phyloP scores from a whole-genome alignment of 345 rosid genomes.

The Conringia planisiliqua region DNA sequence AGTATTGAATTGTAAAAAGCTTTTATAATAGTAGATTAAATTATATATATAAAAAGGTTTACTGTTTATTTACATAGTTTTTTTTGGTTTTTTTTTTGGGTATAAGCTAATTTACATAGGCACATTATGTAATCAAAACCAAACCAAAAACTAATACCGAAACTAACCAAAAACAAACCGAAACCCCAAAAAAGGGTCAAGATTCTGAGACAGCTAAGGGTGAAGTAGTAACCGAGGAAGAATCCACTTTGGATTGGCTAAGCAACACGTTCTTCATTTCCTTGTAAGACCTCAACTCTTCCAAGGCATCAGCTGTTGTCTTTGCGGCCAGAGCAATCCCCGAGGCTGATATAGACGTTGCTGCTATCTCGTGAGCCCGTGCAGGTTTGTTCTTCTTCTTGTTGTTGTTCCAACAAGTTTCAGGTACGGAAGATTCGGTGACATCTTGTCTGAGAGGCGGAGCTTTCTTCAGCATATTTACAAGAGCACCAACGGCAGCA shows the following conservation, averaged over 20 bases:
- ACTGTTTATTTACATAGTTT: background rate
- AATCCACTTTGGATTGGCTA: constrained; percentile 33
- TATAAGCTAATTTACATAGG: constrained; percentile 17
- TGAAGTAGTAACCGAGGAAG: constrained; percentile 20
- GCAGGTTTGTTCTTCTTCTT: constrained; percentile 9
- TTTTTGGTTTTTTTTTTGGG: background rate
- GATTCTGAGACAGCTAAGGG: constrained; percentile 26
- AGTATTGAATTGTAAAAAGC: background rate
- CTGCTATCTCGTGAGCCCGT: constrained; percentile 27
- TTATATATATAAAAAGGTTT: background rate
- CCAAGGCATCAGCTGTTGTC: constrained; percentile 87
- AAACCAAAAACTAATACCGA: background rate
- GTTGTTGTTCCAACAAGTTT: constrained; percentile 24
- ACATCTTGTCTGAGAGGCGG: constrained; percentile 73
- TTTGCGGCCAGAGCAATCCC: constrained; percentile 40
- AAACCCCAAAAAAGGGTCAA: constrained; percentile 9
- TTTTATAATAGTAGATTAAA: background rate
- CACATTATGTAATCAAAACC: background rate
- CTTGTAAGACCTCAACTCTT: constrained; percentile 72
- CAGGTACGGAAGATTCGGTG: constrained; percentile 35
- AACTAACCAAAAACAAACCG: background rate
- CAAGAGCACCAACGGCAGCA: constrained; percentile 92
- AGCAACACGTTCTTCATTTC: constrained; percentile 62
- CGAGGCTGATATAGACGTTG: constrained; percentile 48
- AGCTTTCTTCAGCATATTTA: constrained; percentile 79